Evolutionary conservation across 1,139 yeast genomes (phyloP).

Genomic region (Groenewaldozyma sp.): DNA sequence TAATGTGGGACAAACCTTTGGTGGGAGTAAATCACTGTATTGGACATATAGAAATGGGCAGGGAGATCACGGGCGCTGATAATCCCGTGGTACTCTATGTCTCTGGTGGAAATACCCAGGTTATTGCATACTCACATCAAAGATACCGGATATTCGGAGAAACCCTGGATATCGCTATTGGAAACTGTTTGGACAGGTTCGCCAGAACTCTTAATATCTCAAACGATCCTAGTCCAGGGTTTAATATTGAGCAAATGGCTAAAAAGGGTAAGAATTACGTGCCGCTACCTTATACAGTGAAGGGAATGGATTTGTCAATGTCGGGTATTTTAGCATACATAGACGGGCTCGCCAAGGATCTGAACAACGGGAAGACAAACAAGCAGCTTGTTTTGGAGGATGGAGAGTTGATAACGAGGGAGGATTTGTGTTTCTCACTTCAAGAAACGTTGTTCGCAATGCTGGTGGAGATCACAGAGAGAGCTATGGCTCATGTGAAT

Average conservation of each 20-base stretch:
- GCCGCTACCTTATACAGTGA: constrained; percentile 85
- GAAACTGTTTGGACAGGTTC: constrained; percentile 91
- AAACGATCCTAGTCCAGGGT: constrained; percentile 95
- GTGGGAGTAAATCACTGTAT: constrained; percentile 96
- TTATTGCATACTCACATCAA: constrained; percentile 90
- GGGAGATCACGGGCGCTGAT: constrained; percentile 91
- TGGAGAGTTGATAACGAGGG: constrained; percentile 52
- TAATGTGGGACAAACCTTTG: constrained; percentile 74
- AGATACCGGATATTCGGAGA: constrained; percentile 94
- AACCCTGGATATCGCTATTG: constrained; percentile 93
- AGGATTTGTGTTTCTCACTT: constrained; percentile 83
- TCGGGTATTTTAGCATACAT: constrained; percentile 85
- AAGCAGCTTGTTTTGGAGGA: constrained; percentile 40
- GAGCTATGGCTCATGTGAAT: constrained; percentile 98
- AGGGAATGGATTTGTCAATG: constrained; percentile 98
- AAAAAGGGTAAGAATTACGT: constrained; percentile 61
- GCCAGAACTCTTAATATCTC: constrained; percentile 84
- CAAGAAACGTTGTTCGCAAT: constrained; percentile 91
- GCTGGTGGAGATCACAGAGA: constrained; percentile 95
- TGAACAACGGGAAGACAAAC: constrained; percentile 46
- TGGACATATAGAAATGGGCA: constrained; percentile 98
- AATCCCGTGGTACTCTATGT: constrained; percentile 95
- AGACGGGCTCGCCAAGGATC: constrained; percentile 68
- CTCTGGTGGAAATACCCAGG: constrained; percentile 97
- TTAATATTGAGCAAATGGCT: constrained; percentile 91